phyloP scores from a whole-genome alignment of 352 stramenopile species.

The Phytopythium ostracodes region DNA sequence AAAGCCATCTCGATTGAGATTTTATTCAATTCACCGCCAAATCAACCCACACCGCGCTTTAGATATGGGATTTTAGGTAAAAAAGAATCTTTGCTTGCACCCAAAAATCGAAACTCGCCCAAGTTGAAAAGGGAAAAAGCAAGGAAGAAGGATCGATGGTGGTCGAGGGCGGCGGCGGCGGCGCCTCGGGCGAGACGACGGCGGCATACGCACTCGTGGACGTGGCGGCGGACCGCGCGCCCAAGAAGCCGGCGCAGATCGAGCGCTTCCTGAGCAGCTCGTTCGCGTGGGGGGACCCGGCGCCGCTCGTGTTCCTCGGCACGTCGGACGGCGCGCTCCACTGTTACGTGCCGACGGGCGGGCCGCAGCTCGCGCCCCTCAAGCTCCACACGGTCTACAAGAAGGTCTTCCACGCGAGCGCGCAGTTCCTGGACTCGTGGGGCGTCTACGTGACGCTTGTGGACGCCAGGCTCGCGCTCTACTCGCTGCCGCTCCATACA shows the following conservation, averaged over 20 bases:
- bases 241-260: conserved; percentile 53
- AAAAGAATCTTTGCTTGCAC: too few relatives aligned
- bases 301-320: conserved; percentile 54
- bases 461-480: conserved; percentile 55
- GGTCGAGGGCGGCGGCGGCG: background rate
- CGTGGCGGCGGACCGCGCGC: conserved; percentile 49
- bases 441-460: conserved; percentile 55
- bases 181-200: background rate
- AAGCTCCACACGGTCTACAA: conserved; percentile 59
- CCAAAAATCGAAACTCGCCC: too few relatives aligned
- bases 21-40: too few relatives aligned
- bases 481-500: conserved; percentile 53
- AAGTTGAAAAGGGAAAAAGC: background rate
- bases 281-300: conserved; percentile 26
- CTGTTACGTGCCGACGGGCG: conserved; percentile 37
- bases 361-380: conserved; percentile 18
- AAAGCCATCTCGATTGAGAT: too few relatives aligned
- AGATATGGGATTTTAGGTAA: too few relatives aligned
- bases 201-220: conserved; percentile 38
- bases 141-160: background rate
- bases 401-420: conserved; percentile 48
- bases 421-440: conserved; percentile 63
- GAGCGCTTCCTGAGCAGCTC: conserved; percentile 42
- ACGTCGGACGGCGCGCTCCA: conserved; percentile 55
- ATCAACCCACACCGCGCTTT: too few relatives aligned